Conservation (phyloP, 305 asterid species). For the Rubia tinctorum region DNA sequence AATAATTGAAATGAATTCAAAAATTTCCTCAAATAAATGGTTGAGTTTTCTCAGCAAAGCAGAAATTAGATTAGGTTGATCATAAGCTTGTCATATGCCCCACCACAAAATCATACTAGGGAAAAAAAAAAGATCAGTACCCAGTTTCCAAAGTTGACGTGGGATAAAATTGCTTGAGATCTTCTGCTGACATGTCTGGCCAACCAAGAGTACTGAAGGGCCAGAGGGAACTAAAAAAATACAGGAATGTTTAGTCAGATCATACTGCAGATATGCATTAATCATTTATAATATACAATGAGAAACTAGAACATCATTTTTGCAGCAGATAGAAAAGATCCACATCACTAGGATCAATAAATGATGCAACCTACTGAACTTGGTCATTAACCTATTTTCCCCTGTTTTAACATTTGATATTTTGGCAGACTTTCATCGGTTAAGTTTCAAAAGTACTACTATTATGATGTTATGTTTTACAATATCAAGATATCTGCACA, state of each 20-base stretch:
- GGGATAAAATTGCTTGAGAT: conserved; percentile 80
- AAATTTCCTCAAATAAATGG: neutral
- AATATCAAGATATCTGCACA: neutral
- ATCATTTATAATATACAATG: neutral
- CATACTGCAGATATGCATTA: conserved; percentile 7
- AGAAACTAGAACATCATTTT: neutral
- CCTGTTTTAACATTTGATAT: neutral
- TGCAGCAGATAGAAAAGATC: neutral
- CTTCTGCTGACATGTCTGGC: conserved; percentile 88
- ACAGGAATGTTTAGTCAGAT: conserved; percentile 24
- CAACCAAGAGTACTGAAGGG: conserved; percentile 99
- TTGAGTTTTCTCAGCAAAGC: neutral
- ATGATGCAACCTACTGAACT: neutral
- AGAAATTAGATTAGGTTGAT: neutral
- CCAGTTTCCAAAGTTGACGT: conserved; percentile 97
- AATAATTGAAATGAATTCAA: neutral
- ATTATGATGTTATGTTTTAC: neutral
- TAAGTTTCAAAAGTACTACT: neutral
- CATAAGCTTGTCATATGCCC: neutral
- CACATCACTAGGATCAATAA: neutral
- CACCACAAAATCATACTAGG: neutral
- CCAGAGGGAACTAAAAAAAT: conserved; percentile 73
- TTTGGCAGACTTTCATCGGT: neutral
- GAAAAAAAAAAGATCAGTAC: conserved; percentile 34
- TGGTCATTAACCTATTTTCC: neutral